Evolutionary conservation across 2,329 filamentous ascomycete genomes (phyloP).

Genomic region (Aureobasidium sp.): DNA sequence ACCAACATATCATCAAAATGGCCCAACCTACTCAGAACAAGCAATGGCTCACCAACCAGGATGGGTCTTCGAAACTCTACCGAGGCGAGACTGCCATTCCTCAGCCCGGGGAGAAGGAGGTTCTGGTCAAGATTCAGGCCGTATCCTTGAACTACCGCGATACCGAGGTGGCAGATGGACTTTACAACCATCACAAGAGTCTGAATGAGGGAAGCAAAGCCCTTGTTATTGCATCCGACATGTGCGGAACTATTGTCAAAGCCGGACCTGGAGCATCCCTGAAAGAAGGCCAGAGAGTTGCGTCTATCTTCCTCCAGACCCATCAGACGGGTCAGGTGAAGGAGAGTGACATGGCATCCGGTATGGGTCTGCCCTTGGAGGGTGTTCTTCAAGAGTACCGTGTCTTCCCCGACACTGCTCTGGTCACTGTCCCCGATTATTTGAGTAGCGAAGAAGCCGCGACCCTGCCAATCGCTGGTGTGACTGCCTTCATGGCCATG

Average conservation of each 20-base stretch:
- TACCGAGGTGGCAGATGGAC: constrained; percentile 54
- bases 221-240: constrained; percentile 62
- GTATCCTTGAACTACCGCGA: constrained; percentile 51
- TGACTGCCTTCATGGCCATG: constrained; percentile 51
- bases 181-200: constrained; percentile 59
- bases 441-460: constrained; percentile 33
- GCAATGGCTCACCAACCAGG: constrained; percentile 38
- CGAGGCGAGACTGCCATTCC: constrained; percentile 17
- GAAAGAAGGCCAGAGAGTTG: constrained; percentile 21
- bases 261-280: constrained; percentile 23
- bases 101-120: constrained; percentile 28
- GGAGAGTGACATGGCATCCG: constrained; percentile 44
- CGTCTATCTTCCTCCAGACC: constrained; percentile 50
- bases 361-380: constrained; percentile 40
- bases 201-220: constrained; percentile 33
- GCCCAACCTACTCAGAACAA: constrained; percentile 23
- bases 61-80: constrained; percentile 38
- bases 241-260: constrained; percentile 56
- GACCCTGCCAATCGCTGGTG: constrained; percentile 39
- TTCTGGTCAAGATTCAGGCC: constrained; percentile 46
- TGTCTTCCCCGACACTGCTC: constrained; percentile 34
- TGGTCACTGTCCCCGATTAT: constrained; percentile 33
- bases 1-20: constrained; percentile 12
- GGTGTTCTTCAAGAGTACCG: constrained; percentile 38
- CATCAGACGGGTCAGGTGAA: constrained; percentile 35